Percentiles rank a stretch among this genome's conserved stretches.
Evolutionary conservation across 2,329 filamentous ascomycete genomes (phyloP).

Genomic region (Aspergillus tanneri): DNA sequence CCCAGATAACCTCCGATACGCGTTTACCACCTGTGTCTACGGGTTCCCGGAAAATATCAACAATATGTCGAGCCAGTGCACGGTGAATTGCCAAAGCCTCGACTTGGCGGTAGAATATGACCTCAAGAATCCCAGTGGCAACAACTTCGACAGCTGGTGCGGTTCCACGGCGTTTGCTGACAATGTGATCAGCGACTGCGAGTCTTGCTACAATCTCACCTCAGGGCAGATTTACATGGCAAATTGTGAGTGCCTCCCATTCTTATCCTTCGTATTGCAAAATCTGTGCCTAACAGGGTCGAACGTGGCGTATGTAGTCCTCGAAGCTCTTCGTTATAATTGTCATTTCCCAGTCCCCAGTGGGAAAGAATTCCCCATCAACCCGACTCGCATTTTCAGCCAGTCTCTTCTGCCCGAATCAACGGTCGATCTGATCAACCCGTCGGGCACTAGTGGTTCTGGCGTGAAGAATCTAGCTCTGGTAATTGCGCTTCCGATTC

Average conservation of each 20-base stretch:
- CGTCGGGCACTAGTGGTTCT: conserved; percentile 14
- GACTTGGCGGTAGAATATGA: conserved; percentile 33
- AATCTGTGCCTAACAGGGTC: conserved; percentile 5
- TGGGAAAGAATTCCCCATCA: conserved; percentile 41
- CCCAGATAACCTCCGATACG: conserved; percentile 48
- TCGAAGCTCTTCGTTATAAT: conserved; percentile 48
- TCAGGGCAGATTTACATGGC: conserved; percentile 41
- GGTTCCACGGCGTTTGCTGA: conserved; percentile 40
- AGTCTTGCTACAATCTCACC: conserved; percentile 46
- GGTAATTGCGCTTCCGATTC: conserved; percentile 45
- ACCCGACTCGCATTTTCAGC: conserved; percentile 43
- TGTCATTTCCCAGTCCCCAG: conserved; percentile 41
- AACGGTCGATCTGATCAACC: conserved; percentile 23
- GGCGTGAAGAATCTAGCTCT: conserved; percentile 36
- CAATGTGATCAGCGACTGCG: conserved; percentile 42
- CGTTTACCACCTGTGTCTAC: conserved; percentile 46
- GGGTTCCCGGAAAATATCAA: conserved; percentile 37
- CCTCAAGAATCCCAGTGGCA: conserved; percentile 27
- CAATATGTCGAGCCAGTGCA: conserved; percentile 46
- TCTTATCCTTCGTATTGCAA: neutral
- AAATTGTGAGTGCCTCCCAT: conserved; percentile 42
- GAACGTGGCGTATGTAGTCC: conserved; percentile 30
- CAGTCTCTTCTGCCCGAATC: conserved; percentile 39
- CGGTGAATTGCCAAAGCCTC: conserved; percentile 43
- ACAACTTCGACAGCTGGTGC: conserved; percentile 41